Evolutionary conservation across 257 asterid genomes (phyloP).

Genomic region (Nicotiana obtusifolia): DNA sequence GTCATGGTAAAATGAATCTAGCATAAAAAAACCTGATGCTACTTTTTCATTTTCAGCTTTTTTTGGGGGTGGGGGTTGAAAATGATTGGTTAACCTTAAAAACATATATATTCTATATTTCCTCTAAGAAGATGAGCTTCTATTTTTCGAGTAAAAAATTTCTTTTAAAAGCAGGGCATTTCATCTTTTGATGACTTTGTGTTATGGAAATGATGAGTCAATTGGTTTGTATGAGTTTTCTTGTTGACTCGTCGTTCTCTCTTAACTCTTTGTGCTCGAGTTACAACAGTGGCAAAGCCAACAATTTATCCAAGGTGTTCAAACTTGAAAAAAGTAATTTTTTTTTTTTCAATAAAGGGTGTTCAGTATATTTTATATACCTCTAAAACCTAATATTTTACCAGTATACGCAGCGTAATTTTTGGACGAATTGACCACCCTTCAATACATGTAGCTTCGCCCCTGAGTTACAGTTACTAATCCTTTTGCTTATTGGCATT

Average conservation of each 20-base stretch:
- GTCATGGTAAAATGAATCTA: background rate
- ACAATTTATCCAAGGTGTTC: no score
- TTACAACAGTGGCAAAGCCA: no score
- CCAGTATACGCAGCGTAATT: no score
- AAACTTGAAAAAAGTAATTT: no score
- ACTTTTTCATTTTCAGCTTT: background rate
- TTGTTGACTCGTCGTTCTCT: background rate
- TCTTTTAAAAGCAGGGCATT: background rate
- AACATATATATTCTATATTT: background rate
- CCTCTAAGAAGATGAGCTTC: background rate
- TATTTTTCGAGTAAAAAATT: background rate
- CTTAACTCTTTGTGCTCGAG: background rate
- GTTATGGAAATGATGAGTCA: background rate
- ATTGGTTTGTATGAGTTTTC: background rate
- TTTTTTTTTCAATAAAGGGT: no score
- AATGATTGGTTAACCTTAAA: background rate
- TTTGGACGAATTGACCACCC: no score
- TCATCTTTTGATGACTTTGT: background rate
- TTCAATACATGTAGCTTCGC: no score
- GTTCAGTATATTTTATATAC: no score
- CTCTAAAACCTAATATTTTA: no score
- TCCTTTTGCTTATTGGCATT: slow-evolving; percentile 4
- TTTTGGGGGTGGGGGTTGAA: background rate
- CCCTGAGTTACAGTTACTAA: background rate
- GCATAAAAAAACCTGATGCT: background rate